Conservation (phyloP, 2,329 filamentous ascomycete species). For the Acephala macrosclerotiorum region DNA sequence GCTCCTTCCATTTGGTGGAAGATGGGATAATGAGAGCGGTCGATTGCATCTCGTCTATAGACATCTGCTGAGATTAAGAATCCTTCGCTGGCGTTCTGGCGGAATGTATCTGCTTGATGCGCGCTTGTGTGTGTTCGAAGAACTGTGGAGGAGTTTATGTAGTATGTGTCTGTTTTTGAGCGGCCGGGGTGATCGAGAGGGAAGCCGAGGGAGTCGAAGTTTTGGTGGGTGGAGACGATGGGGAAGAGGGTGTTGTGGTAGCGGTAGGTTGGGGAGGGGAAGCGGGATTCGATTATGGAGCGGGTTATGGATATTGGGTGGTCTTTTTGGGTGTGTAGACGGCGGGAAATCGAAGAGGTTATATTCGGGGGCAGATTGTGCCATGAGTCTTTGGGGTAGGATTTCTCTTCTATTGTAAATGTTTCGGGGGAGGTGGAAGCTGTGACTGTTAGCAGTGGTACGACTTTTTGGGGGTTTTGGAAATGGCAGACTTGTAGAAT, state of each 20-base stretch:
- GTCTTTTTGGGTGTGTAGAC: constrained; percentile 87
- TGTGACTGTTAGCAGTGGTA: constrained; percentile 11
- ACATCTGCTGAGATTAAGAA: constrained; percentile 95
- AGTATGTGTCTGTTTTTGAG: constrained; percentile 91
- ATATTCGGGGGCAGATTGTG: constrained; percentile 85
- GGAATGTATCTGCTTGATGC: constrained; percentile 86
- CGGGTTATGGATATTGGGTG: constrained; percentile 92
- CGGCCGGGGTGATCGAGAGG: constrained; percentile 87
- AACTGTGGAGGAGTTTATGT: constrained; percentile 84
- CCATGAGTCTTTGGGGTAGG: constrained; percentile 77
- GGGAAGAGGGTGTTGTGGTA: constrained; percentile 83
- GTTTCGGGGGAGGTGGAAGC: constrained; percentile 15
- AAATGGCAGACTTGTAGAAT: constrained; percentile 36
- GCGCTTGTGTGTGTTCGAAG: constrained; percentile 94
- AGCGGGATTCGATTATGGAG: constrained; percentile 89
- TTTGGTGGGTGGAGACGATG: constrained; percentile 83
- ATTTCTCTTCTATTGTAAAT: constrained; percentile 27
- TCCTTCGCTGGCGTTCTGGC: constrained; percentile 73
- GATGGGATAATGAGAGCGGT: constrained; percentile 92
- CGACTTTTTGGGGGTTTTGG: background rate
- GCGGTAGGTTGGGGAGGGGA: constrained; percentile 74
- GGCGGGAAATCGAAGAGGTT: constrained; percentile 74
- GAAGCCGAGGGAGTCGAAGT: constrained; percentile 98
- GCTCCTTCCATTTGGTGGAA: constrained; percentile 99
- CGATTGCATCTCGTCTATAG: constrained; percentile 93